Evolutionary conservation across 2,329 filamentous ascomycete species (phyloP).

Genomic region (Aspergillus aculeatus): DNA sequence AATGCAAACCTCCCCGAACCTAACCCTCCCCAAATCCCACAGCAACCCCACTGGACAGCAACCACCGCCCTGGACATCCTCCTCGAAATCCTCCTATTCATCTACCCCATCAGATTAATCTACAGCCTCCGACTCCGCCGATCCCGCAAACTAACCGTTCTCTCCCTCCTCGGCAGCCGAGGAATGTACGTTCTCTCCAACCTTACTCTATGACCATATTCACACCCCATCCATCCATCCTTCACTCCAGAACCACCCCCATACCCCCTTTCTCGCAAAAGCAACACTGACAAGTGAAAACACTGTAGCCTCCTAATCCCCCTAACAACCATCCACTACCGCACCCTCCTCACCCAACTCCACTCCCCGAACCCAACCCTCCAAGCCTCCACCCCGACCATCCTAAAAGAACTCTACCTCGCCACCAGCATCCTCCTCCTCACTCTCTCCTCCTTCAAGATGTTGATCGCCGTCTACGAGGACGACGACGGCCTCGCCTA

Average conservation of each 20-base stretch:
- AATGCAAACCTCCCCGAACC: too few species aligned
- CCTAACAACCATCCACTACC: constrained; percentile 38
- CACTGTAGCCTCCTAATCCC: constrained; percentile 28
- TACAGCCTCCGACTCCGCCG: constrained; percentile 38
- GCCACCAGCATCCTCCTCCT: constrained; percentile 43
- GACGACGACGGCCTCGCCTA: constrained; percentile 26
- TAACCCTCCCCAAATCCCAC: background rate
- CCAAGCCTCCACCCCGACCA: constrained; percentile 32
- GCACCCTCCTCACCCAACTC: constrained; percentile 34
- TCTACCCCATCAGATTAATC: constrained; percentile 40
- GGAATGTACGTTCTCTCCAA: constrained; percentile 32
- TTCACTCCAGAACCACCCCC: too few species aligned
- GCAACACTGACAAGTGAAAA: too few species aligned
- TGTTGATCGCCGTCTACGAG: constrained; percentile 42
- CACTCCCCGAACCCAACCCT: constrained; percentile 39
- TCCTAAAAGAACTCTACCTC: constrained; percentile 44
- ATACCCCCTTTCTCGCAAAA: background rate
- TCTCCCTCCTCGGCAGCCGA: constrained; percentile 43
- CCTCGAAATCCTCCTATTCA: constrained; percentile 41
- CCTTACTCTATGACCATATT: too few species aligned
- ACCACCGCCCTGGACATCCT: constrained; percentile 43
- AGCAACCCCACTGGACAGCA: constrained; percentile 42
- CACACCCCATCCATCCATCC: too few species aligned
- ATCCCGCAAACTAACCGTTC: constrained; percentile 39
- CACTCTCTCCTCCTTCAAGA: constrained; percentile 47